Conservation (phyloP, 1,139 yeast species). For the Yamadazyma friedrichii region DNA sequence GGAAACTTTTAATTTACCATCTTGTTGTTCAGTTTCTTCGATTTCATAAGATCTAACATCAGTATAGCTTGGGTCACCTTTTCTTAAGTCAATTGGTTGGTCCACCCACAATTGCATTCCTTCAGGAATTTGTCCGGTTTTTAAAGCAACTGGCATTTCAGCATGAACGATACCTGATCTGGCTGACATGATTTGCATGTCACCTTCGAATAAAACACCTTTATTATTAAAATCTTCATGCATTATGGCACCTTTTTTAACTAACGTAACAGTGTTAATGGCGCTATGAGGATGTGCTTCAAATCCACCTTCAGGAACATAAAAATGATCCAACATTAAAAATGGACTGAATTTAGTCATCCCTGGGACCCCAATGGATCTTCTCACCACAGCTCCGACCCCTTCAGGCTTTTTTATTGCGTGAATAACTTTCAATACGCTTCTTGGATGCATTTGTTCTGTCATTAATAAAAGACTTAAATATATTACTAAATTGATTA, state of each 20-base stretch:
- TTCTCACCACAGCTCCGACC: slow-evolving; percentile 79
- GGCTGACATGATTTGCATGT: slow-evolving; percentile 93
- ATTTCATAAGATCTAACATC: slow-evolving; percentile 72
- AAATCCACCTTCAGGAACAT: slow-evolving; percentile 64
- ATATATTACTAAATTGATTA: background rate
- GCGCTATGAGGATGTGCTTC: slow-evolving; percentile 95
- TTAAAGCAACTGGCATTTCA: slow-evolving; percentile 74
- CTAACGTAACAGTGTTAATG: slow-evolving; percentile 81
- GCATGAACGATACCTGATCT: slow-evolving; percentile 87
- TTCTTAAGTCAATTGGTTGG: slow-evolving; percentile 68
- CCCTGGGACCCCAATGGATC: slow-evolving; percentile 71
- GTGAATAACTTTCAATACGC: slow-evolving; percentile 56
- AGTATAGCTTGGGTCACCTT: slow-evolving; percentile 74
- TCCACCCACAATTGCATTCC: slow-evolving; percentile 95
- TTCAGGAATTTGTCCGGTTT: slow-evolving; percentile 54
- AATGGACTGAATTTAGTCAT: slow-evolving; percentile 81
- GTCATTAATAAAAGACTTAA: slow-evolving; percentile 7
- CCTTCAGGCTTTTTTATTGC: slow-evolving; percentile 84
- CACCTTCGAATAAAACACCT: slow-evolving; percentile 81
- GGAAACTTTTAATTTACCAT: slow-evolving; percentile 64
- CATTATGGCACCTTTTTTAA: slow-evolving; percentile 74
- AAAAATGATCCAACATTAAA: slow-evolving; percentile 79
- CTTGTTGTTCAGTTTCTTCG: slow-evolving; percentile 61
- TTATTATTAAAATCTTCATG: slow-evolving; percentile 87
- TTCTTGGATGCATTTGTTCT: slow-evolving; percentile 31